Evolutionary conservation across 73 alveolate genomes (phyloP), one percentile per base, ranked within the genome.

Genomic region (Paramecium tetraurelia): DNA sequence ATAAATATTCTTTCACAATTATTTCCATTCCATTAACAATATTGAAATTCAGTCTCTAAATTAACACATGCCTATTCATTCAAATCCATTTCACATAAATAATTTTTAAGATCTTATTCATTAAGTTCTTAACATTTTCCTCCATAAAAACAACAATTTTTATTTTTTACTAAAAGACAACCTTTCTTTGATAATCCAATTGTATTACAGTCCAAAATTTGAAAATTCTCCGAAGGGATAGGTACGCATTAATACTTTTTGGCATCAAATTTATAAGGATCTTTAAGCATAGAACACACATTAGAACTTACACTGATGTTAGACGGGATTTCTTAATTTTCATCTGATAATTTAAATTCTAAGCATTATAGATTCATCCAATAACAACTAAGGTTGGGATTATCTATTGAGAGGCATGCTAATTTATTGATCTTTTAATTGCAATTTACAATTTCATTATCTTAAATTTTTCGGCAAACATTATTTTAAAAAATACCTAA

Each of bases 21-120:
- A 16, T 0, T 12, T 33, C 86, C 86, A 72, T 72, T 20, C 86
- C 86, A 72, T 72, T 72, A 3, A 40, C 86, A 72, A 72, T 72
- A 72, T 72, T 72, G 35, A 72, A 36, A 72, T 72, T 72, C 3
- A 3, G 86, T 72, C 2, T 9, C n/a, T 5, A 72, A 36, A 72
- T 33, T 72, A 9, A 36, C 7, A 40, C 86, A 72, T 4, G 86
- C 38, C 1, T 38, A 22, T 36, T 72, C 57, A 72, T 72, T 72
- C n/a, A 72, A 40, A 16, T 14, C 18, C 86, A 72, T 72, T 7
- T 72, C 22, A 72, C 86, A 72, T 72, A 14, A 16, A 36, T 16
- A 72, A 36, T 4, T 2, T 16, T 38, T 3, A 16, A 36, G 40
- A 10, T 72, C 86, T 5, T 6, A 2, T 10, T 4, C 3, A n/a